Conservation (phyloP, 805 yeast genomes). For the Schwanniomyces occidentalis region DNA sequence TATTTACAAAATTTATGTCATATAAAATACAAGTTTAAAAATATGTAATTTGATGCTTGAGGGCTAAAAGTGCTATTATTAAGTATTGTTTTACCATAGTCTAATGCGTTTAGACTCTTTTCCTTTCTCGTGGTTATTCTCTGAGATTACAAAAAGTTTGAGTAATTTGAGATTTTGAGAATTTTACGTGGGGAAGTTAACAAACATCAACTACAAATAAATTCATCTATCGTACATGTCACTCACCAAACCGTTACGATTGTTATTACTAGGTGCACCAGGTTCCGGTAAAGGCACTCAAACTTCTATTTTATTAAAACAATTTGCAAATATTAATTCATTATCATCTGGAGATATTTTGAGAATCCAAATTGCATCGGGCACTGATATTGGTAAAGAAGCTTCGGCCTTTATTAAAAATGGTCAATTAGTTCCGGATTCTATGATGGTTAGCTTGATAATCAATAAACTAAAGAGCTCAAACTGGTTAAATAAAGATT, state of each 20-base stretch:
- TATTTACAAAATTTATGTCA: too few relatives aligned
- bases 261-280: constrained; percentile 86
- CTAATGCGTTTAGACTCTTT: too few relatives aligned
- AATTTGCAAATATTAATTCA: constrained; percentile 53
- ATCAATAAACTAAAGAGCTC: constrained; percentile 44
- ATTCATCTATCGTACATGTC: constrained; percentile 5
- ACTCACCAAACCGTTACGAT: constrained; percentile 49
- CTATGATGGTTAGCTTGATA: constrained; percentile 60
- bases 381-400: constrained; percentile 53
- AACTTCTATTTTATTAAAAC: constrained; percentile 61
- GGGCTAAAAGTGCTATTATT: too few relatives aligned
- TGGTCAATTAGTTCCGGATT: constrained; percentile 78
- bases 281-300: constrained; percentile 96
- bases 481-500: constrained; percentile 42
- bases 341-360: constrained; percentile 85
- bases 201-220: too few relatives aligned
- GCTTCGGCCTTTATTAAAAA: constrained; percentile 57
- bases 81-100: too few relatives aligned
- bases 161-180: too few relatives aligned
- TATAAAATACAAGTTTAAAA: too few relatives aligned
- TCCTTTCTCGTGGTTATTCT: too few relatives aligned
- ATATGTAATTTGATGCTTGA: too few relatives aligned
- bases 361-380: constrained; percentile 60
- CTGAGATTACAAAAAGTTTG: too few relatives aligned
- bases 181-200: too few relatives aligned